Conservation (phyloP, 176 grass and related monocot species). For the Puya raimondii region DNA sequence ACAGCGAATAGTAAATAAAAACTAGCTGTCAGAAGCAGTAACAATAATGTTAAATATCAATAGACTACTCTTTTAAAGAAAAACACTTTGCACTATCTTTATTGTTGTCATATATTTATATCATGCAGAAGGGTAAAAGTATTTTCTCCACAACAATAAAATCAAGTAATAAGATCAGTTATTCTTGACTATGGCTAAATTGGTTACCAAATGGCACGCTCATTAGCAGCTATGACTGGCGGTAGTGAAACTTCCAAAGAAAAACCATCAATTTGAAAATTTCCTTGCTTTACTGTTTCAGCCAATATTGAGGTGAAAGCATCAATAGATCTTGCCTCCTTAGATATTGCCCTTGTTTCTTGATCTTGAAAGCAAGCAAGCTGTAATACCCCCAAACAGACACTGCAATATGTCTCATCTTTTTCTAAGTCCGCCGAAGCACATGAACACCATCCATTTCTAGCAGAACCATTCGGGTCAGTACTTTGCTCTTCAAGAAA, state of each 20-base stretch:
- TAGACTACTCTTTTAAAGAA: too few relatives aligned
- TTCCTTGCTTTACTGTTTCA: slow-evolving; percentile 37
- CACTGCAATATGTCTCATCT: slow-evolving; percentile 39
- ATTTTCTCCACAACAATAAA: too few relatives aligned
- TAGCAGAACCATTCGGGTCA: slow-evolving; percentile 18
- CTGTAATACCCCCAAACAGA: slow-evolving; percentile 74
- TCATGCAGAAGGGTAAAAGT: too few relatives aligned
- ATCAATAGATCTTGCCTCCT: slow-evolving; percentile 20
- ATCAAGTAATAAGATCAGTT: too few relatives aligned
- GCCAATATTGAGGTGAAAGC: slow-evolving; percentile 36
- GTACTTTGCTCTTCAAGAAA: slow-evolving; percentile 40
- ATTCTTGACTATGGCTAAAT: neutral
- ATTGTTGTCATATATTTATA: too few relatives aligned
- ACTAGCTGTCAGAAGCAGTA: too few relatives aligned
- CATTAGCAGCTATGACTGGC: slow-evolving; percentile 49
- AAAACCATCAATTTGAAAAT: slow-evolving; percentile 53
- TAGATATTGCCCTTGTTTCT: neutral
- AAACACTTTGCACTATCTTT: too few relatives aligned
- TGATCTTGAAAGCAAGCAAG: slow-evolving; percentile 33
- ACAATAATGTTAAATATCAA: too few relatives aligned
- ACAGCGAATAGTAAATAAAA: too few relatives aligned
- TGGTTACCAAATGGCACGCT: slow-evolving; percentile 59
- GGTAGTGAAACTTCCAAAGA: slow-evolving; percentile 71
- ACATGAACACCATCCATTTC: slow-evolving; percentile 25
- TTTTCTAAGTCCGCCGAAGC: slow-evolving; percentile 3